phyloP scores from a whole-genome alignment of 2,329 filamentous ascomycete species.

The Alternaria brassicae region DNA sequence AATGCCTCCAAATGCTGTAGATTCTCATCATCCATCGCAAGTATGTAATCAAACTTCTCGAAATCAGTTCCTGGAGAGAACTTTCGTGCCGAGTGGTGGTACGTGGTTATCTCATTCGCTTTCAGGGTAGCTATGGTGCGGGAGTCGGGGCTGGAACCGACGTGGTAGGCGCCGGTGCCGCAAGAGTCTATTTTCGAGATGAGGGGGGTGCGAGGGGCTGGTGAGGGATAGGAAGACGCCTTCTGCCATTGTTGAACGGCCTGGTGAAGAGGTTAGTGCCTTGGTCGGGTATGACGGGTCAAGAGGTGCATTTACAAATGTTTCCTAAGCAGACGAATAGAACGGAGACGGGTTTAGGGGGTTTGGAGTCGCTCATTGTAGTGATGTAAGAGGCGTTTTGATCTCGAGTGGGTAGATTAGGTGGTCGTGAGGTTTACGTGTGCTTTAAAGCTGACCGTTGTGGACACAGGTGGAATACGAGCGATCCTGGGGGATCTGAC shows the following conservation, averaged over 20 bases:
- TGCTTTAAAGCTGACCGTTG: not conserved
- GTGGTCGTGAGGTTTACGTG: not conserved
- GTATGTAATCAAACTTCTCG: slow-evolving; percentile 85
- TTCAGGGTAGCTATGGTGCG: slow-evolving; percentile 82
- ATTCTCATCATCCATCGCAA: slow-evolving; percentile 92
- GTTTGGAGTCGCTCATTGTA: slow-evolving; percentile 13
- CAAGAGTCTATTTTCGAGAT: slow-evolving; percentile 82
- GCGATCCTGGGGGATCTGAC: not conserved
- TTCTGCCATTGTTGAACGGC: slow-evolving; percentile 91
- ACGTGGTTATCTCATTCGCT: slow-evolving; percentile 76
- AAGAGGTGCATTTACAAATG: slow-evolving; percentile 68
- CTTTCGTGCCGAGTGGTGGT: slow-evolving; percentile 78
- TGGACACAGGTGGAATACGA: slow-evolving; percentile 1
- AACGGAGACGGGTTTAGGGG: slow-evolving; percentile 65
- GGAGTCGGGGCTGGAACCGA: slow-evolving; percentile 76
- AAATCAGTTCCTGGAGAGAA: slow-evolving; percentile 75
- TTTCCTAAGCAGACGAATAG: slow-evolving; percentile 97
- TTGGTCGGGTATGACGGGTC: not conserved
- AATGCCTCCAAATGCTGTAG: slow-evolving; percentile 71
- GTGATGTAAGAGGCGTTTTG: not conserved
- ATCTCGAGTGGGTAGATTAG: not conserved
- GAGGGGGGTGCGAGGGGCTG: slow-evolving; percentile 56
- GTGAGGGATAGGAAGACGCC: slow-evolving; percentile 82
- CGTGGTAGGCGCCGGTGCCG: slow-evolving; percentile 89
- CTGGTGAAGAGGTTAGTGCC: slow-evolving; percentile 37